Percentiles rank a stretch among this genome's conserved stretches.
These are phyloP conservation scores for Tulasnella sp. DNA, from an alignment of 768 basidiomycete species.

Conservation along the genomic window DNA sequence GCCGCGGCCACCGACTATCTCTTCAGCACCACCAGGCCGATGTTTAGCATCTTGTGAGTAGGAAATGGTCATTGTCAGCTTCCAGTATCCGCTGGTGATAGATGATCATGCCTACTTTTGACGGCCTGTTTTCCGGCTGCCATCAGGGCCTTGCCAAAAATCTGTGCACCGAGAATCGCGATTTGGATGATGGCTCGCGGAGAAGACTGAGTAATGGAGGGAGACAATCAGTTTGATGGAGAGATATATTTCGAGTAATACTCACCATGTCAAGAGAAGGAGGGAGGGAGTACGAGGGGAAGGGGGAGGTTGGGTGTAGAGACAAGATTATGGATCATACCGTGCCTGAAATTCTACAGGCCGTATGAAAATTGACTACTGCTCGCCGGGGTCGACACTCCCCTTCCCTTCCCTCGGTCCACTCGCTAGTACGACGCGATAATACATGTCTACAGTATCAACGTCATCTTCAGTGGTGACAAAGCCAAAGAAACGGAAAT, in stretches of 20 bases:
- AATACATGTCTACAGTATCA: neutral
- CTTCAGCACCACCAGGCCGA: slow-evolving; percentile 54
- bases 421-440: too few species aligned
- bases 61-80: neutral
- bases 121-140: slow-evolving; percentile 88
- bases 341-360: neutral
- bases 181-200: slow-evolving; percentile 72
- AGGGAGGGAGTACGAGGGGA: neutral
- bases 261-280: neutral
- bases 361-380: neutral
- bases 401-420: too few species aligned
- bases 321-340: neutral
- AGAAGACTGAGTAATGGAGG: slow-evolving; percentile 43
- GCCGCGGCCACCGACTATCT: slow-evolving; percentile 59
- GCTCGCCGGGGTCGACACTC: too few species aligned
- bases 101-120: slow-evolving; percentile 55
- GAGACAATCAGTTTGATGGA: too few species aligned
- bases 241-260: too few species aligned
- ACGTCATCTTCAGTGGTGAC: neutral
- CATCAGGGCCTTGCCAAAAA: slow-evolving; percentile 80
- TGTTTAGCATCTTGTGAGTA: slow-evolving; percentile 66
- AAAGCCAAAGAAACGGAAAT: slow-evolving; percentile 13
- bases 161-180: slow-evolving; percentile 58
- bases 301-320: slow-evolving; percentile 1
- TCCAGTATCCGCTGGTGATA: neutral